Base-by-base conservation (phyloP, 2,329 filamentous ascomycete species). In the Xylaria sp. region DNA sequence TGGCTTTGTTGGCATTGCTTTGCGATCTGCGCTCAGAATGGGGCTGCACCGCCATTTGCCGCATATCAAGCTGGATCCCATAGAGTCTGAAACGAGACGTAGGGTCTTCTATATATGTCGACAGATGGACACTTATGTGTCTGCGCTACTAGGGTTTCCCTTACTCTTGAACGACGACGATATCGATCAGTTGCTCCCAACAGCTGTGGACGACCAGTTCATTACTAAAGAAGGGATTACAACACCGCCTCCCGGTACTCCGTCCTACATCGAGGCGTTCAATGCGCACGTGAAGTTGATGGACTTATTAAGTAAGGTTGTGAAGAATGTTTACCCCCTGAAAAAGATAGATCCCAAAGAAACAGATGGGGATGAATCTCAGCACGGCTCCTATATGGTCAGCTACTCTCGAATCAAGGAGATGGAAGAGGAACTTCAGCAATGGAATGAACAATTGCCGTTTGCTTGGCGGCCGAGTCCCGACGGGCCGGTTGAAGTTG, bases 381-480 rank as follows among this genome's bases (percentile, higher is more conserved):
- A 81, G 40, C 81, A 80, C n/a, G 80, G 83, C 4, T 86, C 86
- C 0, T 91, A 90, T 74, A 82, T 86, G 72, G 88, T 92, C 68
- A 90, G 87, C 75, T 89, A 90, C 74, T 80, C 85, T 1, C 84
- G 86, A 58, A 89, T 92, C 69, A 87, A 89, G 71, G 86, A 88
- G 72, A 88, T 91, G 58, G 90, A 92, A 77, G 79, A 82, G 6
- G 88, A 90, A 62, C 81, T 93, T 58, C 86, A 88, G 56, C 80
- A 83, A 48, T 92, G 90, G 89, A 86, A 88, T 57, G 87, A 89
- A 68, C 82, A 84, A 62, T 80, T 99, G 31, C 95, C 94, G 0
- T 85, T 89, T 73, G 88, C 89, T 63, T 89, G 97, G 80, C 90
- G 92, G 69, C 94, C 94, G 1, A 93, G 93, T 69, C 87, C 90